Conservation (phyloP, 163 green algal genomes). For the Coccomyxa subellipsoidea region DNA sequence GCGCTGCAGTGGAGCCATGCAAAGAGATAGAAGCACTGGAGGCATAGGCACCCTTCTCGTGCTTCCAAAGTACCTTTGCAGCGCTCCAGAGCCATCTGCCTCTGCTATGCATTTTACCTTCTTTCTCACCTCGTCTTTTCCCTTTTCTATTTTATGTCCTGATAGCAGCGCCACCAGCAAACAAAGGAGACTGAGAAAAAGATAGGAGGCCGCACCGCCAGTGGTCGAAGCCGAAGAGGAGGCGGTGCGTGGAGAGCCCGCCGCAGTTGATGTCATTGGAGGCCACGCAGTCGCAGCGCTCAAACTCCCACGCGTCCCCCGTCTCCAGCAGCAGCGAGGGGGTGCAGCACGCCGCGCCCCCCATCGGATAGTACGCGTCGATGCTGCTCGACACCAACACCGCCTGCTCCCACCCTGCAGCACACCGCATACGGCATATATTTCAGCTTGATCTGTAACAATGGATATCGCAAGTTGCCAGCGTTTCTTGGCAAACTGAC, state of each 20-base stretch:
- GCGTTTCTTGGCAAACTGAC: no score
- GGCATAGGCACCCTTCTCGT: no score
- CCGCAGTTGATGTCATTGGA: conserved; percentile 49
- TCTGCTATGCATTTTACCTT: no score
- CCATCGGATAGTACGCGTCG: conserved; percentile 58
- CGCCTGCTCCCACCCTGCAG: conserved; percentile 48
- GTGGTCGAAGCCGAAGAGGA: conserved; percentile 50
- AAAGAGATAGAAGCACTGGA: no score
- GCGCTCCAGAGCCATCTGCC: no score
- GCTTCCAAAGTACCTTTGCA: no score
- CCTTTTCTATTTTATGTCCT: no score
- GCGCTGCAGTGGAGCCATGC: no score
- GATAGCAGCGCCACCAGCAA: no score
- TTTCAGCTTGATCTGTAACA: no score
- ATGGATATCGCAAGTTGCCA: no score
- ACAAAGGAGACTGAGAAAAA: not conserved
- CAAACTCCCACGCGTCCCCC: conserved; percentile 55
- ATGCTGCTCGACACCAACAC: conserved; percentile 38
- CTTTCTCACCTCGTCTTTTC: no score
- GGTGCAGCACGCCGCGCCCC: conserved; percentile 66
- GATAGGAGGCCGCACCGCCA: conserved; percentile 34
- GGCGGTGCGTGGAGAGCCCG: conserved; percentile 33
- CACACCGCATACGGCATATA: not conserved
- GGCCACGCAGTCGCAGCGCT: conserved; percentile 62
- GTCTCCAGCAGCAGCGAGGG: conserved; percentile 44